Evolutionary conservation across 805 yeast species (phyloP).

Genomic region (Ogataea saltuana): DNA sequence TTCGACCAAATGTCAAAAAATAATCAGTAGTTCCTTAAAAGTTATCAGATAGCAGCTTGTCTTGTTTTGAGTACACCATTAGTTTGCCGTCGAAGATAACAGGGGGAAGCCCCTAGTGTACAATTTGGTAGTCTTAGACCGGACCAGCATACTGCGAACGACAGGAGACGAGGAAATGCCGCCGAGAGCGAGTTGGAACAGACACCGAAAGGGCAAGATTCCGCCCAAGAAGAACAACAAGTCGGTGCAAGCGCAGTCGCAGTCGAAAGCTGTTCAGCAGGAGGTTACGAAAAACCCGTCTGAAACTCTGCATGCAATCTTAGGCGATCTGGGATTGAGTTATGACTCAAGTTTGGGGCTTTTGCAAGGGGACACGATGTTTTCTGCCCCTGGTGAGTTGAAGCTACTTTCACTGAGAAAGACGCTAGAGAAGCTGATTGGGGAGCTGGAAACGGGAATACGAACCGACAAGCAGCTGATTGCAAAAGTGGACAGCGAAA

Average conservation of each 20-base stretch:
- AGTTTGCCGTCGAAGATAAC: neutral
- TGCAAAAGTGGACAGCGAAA: constrained; percentile 26
- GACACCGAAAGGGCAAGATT: constrained; percentile 28
- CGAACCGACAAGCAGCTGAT: constrained; percentile 22
- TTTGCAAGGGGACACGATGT: constrained; percentile 54
- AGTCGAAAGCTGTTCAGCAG: neutral
- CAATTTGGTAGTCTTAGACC: neutral
- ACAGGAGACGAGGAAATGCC: constrained; percentile 22
- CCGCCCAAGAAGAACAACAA: constrained; percentile 25
- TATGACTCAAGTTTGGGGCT: constrained; percentile 62
- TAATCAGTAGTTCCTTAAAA: too few species aligned
- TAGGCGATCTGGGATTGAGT: constrained; percentile 51
- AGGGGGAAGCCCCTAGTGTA: constrained; percentile 4
- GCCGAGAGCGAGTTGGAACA: constrained; percentile 23
- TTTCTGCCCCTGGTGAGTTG: constrained; percentile 35
- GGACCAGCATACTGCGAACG: neutral
- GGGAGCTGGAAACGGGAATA: constrained; percentile 40
- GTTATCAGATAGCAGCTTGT: too few species aligned
- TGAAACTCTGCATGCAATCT: constrained; percentile 47
- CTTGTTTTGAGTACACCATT: neutral
- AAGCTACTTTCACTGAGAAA: constrained; percentile 29
- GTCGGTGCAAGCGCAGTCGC: constrained; percentile 9
- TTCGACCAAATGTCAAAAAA: too few species aligned
- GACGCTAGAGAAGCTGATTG: constrained; percentile 41
- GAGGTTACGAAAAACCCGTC: constrained; percentile 35